Evolutionary conservation across 805 yeast genomes (phyloP).

Genomic region (Nakazawaea holstii): DNA sequence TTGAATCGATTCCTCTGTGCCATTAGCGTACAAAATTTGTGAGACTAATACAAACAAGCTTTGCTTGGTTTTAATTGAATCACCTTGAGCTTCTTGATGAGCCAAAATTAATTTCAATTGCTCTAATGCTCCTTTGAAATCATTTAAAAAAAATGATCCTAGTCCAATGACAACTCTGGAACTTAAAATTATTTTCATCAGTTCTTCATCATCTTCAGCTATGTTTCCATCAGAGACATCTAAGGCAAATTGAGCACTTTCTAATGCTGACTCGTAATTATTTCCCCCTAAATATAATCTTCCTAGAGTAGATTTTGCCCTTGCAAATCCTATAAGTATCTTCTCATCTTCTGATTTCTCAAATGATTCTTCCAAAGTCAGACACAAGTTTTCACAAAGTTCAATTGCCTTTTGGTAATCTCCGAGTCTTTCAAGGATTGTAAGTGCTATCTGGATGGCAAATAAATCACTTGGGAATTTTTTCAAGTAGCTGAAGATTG

Average conservation of each 20-base stretch:
- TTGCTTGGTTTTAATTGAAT: conserved; percentile 14
- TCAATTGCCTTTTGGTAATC: conserved; percentile 50
- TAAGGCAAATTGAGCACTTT: conserved; percentile 50
- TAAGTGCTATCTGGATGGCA: conserved; percentile 52
- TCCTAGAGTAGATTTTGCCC: conserved; percentile 64
- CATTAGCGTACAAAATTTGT: conserved; percentile 73
- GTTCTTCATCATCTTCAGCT: conserved; percentile 26
- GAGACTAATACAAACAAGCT: conserved; percentile 69
- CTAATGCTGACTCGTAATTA: conserved; percentile 54
- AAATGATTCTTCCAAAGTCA: conserved; percentile 46
- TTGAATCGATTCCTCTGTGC: conserved; percentile 69
- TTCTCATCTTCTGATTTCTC: conserved; percentile 47
- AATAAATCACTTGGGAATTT: conserved; percentile 51
- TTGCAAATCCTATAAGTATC: conserved; percentile 45
- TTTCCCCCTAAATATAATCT: conserved; percentile 61
- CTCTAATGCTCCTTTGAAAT: conserved; percentile 60
- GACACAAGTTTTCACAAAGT: conserved; percentile 41
- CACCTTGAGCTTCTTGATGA: conserved; percentile 30
- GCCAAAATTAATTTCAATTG: conserved; percentile 64
- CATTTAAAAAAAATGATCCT: conserved; percentile 54
- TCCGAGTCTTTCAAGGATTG: conserved; percentile 65
- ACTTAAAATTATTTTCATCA: conserved; percentile 5
- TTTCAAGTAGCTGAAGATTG: conserved; percentile 61
- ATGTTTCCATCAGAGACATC: conserved; percentile 38
- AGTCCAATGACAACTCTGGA: conserved; percentile 54